These are phyloP conservation scores for Stemphylium vesicarium DNA, from an alignment of 2,329 filamentous ascomycete species.

Conservation along the genomic window DNA sequence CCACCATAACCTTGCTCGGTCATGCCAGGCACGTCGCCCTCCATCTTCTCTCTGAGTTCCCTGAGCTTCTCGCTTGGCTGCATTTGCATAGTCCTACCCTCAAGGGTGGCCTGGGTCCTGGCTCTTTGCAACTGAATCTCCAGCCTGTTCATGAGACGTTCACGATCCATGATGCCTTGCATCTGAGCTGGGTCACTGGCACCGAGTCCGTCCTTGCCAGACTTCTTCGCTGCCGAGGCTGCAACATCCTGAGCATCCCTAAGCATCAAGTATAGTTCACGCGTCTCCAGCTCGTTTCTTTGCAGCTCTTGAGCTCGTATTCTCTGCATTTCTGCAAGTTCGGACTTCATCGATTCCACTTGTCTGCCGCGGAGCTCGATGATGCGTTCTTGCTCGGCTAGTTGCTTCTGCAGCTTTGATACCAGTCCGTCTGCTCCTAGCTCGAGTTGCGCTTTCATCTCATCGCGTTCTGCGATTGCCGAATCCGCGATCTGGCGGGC, in stretches of 20 bases:
- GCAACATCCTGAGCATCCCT: conserved; percentile 96
- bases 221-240: conserved; percentile 78
- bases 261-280: conserved; percentile 97
- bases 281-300: conserved; percentile 91
- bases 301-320: conserved; percentile 89
- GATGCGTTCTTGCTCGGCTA: conserved; percentile 90
- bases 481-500: conserved; percentile 92
- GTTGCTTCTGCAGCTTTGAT: conserved; percentile 86
- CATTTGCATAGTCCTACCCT: conserved; percentile 84
- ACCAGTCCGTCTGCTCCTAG: conserved; percentile 93
- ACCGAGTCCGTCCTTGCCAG: conserved; percentile 58
- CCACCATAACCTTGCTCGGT: conserved; percentile 52
- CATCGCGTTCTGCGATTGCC: conserved; percentile 94
- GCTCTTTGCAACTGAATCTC: conserved; percentile 96
- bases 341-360: conserved; percentile 85
- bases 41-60: conserved; percentile 94
- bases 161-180: conserved; percentile 91
- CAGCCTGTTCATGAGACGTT: conserved; percentile 88
- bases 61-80: conserved; percentile 91
- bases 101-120: conserved; percentile 96
- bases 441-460: conserved; percentile 87
- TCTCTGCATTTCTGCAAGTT: conserved; percentile 84
- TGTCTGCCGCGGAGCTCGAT: conserved; percentile 89
- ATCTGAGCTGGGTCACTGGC: conserved; percentile 76
- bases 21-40: conserved; percentile 62